A percentile compares a stretch with the other conserved stretches of the same genome.
phyloP scores from a whole-genome alignment of 2,329 filamentous ascomycete species.

The Hortaea werneckii region DNA sequence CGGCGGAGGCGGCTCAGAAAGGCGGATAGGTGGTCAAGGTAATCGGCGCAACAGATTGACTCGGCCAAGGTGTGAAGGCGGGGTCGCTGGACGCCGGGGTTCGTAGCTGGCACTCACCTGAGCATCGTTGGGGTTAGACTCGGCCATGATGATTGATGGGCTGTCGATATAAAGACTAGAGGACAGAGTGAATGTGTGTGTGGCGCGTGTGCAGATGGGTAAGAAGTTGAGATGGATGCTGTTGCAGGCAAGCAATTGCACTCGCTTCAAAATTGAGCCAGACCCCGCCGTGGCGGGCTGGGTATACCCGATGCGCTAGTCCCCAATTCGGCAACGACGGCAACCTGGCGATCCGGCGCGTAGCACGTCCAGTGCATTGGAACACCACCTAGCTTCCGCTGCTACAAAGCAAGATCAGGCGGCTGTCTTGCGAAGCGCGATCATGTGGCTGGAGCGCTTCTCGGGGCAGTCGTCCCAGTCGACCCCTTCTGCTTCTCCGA shows the following conservation, averaged over 20 bases:
- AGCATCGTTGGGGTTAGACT: slow-evolving; percentile 40
- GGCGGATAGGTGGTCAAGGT: not conserved
- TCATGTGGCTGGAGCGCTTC: slow-evolving; percentile 57
- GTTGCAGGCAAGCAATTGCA: too few species aligned
- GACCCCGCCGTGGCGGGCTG: not conserved
- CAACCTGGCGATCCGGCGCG: not conserved
- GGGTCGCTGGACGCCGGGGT: not conserved
- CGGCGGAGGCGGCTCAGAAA: not conserved
- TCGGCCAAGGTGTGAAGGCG: slow-evolving; percentile 1
- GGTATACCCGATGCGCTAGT: not conserved
- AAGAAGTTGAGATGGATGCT: too few species aligned
- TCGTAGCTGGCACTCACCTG: slow-evolving; percentile 41
- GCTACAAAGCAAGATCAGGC: too few species aligned
- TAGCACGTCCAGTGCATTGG: too few species aligned
- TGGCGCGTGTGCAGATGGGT: too few species aligned
- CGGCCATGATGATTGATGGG: slow-evolving; percentile 1
- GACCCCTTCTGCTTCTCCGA: slow-evolving; percentile 51
- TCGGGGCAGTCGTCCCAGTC: slow-evolving; percentile 63
- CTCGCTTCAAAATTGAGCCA: too few species aligned
- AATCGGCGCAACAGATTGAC: not conserved
- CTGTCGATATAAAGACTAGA: too few species aligned
- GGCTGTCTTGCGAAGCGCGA: slow-evolving; percentile 6
- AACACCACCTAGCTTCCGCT: too few species aligned
- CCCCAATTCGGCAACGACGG: not conserved
- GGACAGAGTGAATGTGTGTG: too few species aligned